These are phyloP conservation scores for Alternaria novae-zelandiae DNA, from an alignment of 2,329 filamentous ascomycete genomes.

Conservation along the genomic window DNA sequence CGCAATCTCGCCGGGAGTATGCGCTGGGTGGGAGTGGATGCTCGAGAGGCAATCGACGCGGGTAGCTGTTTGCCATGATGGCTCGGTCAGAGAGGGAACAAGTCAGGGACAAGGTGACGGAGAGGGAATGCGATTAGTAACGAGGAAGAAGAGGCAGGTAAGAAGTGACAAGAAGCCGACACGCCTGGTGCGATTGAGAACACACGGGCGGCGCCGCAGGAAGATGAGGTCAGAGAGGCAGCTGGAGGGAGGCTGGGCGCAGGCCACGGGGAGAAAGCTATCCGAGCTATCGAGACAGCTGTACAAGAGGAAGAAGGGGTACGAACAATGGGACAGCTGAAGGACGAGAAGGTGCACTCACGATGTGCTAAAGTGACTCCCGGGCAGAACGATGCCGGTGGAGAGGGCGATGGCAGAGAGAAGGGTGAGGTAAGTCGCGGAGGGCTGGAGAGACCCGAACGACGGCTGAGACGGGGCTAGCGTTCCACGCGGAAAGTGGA, in stretches of 20 bases:
- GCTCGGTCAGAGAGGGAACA: conserved; percentile 50
- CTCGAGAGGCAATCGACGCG: conserved; percentile 37
- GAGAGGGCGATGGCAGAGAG: conserved; percentile 32
- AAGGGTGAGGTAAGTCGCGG: conserved; percentile 30
- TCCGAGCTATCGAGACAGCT: conserved; percentile 41
- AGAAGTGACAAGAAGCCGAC: conserved; percentile 36
- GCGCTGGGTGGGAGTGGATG: conserved; percentile 28
- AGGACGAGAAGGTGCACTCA: conserved; percentile 47
- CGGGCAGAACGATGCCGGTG: conserved; percentile 27
- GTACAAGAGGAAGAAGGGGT: conserved; percentile 32
- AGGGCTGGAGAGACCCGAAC: conserved; percentile 20
- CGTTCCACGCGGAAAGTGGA: conserved; percentile 29
- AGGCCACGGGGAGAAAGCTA: conserved; percentile 41
- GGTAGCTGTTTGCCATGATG: conserved; percentile 52
- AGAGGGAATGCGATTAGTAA: conserved; percentile 35
- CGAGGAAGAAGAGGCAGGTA: conserved; percentile 22
- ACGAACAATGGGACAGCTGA: conserved; percentile 38
- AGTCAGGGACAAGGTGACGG: conserved; percentile 40
- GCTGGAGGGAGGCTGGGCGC: conserved; percentile 37
- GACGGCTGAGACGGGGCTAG: conserved; percentile 31
- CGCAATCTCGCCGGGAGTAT: conserved; percentile 34
- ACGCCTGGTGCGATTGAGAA: conserved; percentile 40
- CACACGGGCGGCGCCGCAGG: conserved; percentile 39
- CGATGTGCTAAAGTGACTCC: conserved; percentile 44
- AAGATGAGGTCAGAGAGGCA: conserved; percentile 41